phyloP scores from a whole-genome alignment of 2,329 filamentous ascomycete genomes.

The Monosporascus sp. region DNA sequence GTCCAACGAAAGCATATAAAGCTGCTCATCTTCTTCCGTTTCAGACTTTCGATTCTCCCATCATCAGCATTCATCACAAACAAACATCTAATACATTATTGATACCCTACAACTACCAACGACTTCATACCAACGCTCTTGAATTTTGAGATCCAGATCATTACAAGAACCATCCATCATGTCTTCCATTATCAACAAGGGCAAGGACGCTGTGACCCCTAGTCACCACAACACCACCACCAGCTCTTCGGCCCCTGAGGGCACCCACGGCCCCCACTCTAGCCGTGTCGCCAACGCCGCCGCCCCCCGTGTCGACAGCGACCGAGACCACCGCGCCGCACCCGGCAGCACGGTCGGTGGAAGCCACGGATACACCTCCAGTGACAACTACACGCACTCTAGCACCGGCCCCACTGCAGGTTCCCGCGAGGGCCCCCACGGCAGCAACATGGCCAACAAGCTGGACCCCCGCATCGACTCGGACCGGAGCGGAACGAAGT shows the following conservation, averaged over 20 bases:
- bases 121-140: not conserved
- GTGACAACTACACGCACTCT: constrained; percentile 17
- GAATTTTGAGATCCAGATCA: not conserved
- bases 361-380: constrained; percentile 14
- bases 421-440: constrained; percentile 37
- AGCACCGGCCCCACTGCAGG: constrained; percentile 34
- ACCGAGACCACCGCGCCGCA: constrained; percentile 27
- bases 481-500: constrained; percentile 31
- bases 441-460: constrained; percentile 43
- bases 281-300: constrained; percentile 22
- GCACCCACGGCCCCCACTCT: constrained; percentile 26
- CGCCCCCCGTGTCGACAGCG: constrained; percentile 30
- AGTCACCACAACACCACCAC: constrained; percentile 31
- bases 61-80: not conserved
- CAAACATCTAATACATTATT: not conserved
- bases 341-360: constrained; percentile 19
- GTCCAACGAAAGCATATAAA: not conserved
- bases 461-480: constrained; percentile 50
- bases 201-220: constrained; percentile 49
- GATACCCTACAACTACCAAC: not conserved
- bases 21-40: not conserved
- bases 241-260: constrained; percentile 19
- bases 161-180: constrained; percentile 33
- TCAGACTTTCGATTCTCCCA: not conserved
- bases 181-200: constrained; percentile 54